Base-by-base conservation (phyloP, 2,329 filamentous ascomycete genomes). In the Neonectria coccinea region DNA sequence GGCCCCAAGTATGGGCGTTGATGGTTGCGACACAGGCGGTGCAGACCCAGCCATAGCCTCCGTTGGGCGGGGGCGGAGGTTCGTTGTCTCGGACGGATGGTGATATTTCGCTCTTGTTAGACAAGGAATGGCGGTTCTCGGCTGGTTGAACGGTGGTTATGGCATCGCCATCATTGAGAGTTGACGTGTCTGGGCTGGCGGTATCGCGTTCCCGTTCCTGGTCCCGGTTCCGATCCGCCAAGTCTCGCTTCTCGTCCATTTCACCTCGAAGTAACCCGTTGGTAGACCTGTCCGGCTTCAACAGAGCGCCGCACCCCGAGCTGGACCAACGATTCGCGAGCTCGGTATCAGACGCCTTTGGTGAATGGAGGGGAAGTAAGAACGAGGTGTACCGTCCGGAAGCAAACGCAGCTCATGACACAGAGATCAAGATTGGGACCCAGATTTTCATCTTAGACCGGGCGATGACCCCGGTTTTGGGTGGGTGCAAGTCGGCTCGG, bases 1-100 rank as follows among this genome's bases (percentile, higher is more conserved):
- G 80, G 8, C 91, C 91, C 91, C 91, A 93, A 1, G 91, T 92
- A 74, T 93, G 90, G 8, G 84, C 87, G 73, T 91, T 92, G 62
- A 91, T 84, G 66, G 87, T 66, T 33, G 76, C 75, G 18, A 79
- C 76, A 61, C 77, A 77, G 12, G 72, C 71, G 3, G 78, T 78
- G 65, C 79, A 80, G 3, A 83, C 75, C 82, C 81, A 84, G 31
- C 81, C 82, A 67, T 90, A 91, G 14, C 88, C 88, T 45, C 88
- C 88, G 72, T 89, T 82, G 0, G 87, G 87, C 1, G 86, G 83
- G 0, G 76, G 76, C 10, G 73, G 69, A 11, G 75, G 70, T 1
- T 57, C 58, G n/a, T 71, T 59, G 42, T 59, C 57, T 27, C 58
- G 61, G 27, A 53, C 50, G 31, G 69, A 62, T 31, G 64, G 62